phyloP scores from a whole-genome alignment of 345 rosid genomes.

The Linum lewisii region DNA sequence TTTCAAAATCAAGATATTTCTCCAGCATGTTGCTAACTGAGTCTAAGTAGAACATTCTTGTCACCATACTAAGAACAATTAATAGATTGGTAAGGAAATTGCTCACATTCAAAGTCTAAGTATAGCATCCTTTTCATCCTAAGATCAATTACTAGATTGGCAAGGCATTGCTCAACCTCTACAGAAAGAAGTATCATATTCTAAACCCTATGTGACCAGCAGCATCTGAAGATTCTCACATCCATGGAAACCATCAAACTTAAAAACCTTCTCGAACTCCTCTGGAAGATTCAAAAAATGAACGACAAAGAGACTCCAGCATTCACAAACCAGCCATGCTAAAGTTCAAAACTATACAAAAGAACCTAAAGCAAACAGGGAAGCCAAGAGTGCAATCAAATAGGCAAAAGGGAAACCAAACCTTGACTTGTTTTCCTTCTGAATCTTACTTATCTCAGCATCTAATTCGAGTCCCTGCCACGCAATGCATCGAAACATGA shows the following conservation, averaged over 20 bases:
- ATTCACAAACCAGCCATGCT: not conserved
- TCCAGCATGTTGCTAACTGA: no score
- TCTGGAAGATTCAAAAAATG: not conserved
- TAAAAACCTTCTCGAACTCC: not conserved
- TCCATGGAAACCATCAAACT: not conserved
- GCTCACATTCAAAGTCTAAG: no score
- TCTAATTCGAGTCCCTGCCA: constrained; percentile 54
- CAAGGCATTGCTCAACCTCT: not conserved
- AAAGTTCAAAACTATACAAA: not conserved
- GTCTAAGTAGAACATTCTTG: no score
- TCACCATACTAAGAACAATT: no score
- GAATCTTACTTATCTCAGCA: constrained; percentile 44
- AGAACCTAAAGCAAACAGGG: no score
- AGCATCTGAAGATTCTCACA: not conserved
- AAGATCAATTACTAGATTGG: not conserved
- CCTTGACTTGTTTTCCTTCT: constrained; percentile 61
- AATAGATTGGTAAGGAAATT: no score
- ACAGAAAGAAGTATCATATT: no score
- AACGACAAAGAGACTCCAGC: not conserved
- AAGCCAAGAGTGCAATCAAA: not conserved
- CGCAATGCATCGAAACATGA: not conserved
- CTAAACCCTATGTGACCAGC: not conserved
- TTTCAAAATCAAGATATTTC: not conserved
- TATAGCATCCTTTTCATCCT: not conserved
- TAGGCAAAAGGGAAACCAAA: constrained; percentile 10